Evolutionary conservation across 1,139 yeast species (phyloP), one percentile per base, ranked within the genome.

Genomic region (Candida mesenterica): DNA sequence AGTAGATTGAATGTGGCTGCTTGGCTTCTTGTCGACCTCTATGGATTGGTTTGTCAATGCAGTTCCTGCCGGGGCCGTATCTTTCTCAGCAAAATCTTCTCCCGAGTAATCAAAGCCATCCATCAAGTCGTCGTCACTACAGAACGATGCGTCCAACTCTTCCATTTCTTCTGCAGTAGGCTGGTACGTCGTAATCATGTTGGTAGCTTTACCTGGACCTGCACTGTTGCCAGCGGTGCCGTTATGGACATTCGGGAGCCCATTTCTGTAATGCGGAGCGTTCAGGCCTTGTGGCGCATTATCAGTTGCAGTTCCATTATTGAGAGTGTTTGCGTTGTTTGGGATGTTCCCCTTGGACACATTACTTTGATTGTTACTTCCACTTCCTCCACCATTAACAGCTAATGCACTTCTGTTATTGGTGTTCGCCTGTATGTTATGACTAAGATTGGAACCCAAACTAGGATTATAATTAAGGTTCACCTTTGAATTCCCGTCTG

Each of bases 101-200:
- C 39, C 26, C n/a, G 30, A 31, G n/a, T 24, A 10, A 12, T 30
- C 40, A 14, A 29, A 33, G 18, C 34, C 46, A 16, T 39, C 49
- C 13, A 40, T 43, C 38, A 39, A 36, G 39, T 66, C 42, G 39
- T 82, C 89, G 50, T 82, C 90, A 49, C 87, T 79, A 48, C 81
- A 80, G 43, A 81, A 73, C 2, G 87, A 80, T 45, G 80, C 89
- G 37, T 82, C 88, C 41, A 78, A 65, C 38, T 73, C 69, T 26
- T 71, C 73, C 15, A 63, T 60, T 16, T 46, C 52, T 27, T 39
- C 42, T 14, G 48, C 50, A 24, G 48, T 46, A 15, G 45, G 52
- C 17, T 40, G 43, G 31, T 43, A 44, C 10, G 40, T 31, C 19
- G 32, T 41, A 24, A 30, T 38, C 6, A n/a, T 15, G 5, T 25